Conservation (phyloP, 805 yeast genomes). For the Yamadazyma nakazawae region DNA sequence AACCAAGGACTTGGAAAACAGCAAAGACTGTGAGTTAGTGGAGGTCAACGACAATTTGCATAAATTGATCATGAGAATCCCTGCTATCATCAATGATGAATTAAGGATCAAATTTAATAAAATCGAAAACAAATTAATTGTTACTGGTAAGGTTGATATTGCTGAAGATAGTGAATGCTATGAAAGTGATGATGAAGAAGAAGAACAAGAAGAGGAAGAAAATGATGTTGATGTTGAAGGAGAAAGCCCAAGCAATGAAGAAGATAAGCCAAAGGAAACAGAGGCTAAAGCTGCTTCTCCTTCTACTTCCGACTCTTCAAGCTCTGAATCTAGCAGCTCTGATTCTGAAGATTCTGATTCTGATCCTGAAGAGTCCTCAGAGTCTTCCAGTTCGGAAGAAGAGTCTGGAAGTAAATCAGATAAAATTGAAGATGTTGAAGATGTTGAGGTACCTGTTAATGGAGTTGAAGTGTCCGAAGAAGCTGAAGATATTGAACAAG, state of each 20-base stretch:
- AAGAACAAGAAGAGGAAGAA: conserved; percentile 17
- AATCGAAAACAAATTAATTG: conserved; percentile 38
- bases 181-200: conserved; percentile 14
- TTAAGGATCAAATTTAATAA: conserved; percentile 38
- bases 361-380: background rate
- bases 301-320: conserved; percentile 3
- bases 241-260: background rate
- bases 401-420: conserved; percentile 12
- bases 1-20: conserved; percentile 38
- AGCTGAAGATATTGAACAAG: conserved; percentile 14
- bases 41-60: conserved; percentile 37
- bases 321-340: conserved; percentile 5
- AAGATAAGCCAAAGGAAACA: background rate
- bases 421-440: conserved; percentile 7
- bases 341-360: conserved; percentile 6
- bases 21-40: conserved; percentile 42
- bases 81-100: conserved; percentile 39
- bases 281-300: conserved; percentile 9
- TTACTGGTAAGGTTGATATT: conserved; percentile 34
- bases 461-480: conserved; percentile 3
- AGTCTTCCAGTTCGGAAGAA: background rate
- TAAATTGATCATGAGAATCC: conserved; percentile 40
- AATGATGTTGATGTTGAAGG: no score
- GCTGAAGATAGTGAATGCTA: conserved; percentile 19
- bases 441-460: conserved; percentile 1